Evolutionary conservation across 2,329 filamentous ascomycete genomes (phyloP), one percentile per base, ranked within the genome.

Genomic region (Thelonectria discophora): DNA sequence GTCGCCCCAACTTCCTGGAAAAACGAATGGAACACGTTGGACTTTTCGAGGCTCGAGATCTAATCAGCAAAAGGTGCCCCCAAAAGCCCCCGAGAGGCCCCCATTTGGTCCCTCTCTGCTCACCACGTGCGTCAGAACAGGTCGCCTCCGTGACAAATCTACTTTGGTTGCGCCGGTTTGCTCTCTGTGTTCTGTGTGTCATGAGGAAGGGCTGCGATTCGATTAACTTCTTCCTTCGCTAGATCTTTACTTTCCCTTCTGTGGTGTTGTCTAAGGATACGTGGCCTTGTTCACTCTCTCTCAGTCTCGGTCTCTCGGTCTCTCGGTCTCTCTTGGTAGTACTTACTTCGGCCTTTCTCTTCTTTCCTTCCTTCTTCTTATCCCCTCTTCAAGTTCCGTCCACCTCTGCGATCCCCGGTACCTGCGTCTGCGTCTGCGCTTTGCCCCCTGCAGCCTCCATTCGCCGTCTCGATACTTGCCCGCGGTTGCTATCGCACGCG

Each of bases 101-200:
- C 18, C 42, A 17, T 21, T 11, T 15, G 15, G 20, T 47, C 43
- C 43, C 62, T 68, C 67, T 53, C 58, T 58, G 60, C 63, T 64
- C 71, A 69, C 70, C 73, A 76, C 74, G 73, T 76, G 74, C 74
- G 70, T 73, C 67, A 67, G 67, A 60, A 60, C 59, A 55, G 63
- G 30, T 69, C 70, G 68, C 69, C 67, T 72, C 71, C 63, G 67
- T 71, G 69, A 71, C 69, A 71, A 71, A 71, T 70, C 64, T 43
- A 43, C 40, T 43, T 43, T 43, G 17, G n/a, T 18, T 17, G 9
- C n/a, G 5, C 20, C 40, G 18, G 11, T 43, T 43, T 17, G 18
- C 18, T 47, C 21, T 21, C 58, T 24, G 48, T 20, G 39, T 47
- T 51, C 43, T 66, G 63, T 60, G 55, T 65, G 63, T 62, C 72